These are phyloP conservation scores for Aspergillus caelatus DNA, from an alignment of 2,329 filamentous ascomycete genomes.

Conservation along the genomic window DNA sequence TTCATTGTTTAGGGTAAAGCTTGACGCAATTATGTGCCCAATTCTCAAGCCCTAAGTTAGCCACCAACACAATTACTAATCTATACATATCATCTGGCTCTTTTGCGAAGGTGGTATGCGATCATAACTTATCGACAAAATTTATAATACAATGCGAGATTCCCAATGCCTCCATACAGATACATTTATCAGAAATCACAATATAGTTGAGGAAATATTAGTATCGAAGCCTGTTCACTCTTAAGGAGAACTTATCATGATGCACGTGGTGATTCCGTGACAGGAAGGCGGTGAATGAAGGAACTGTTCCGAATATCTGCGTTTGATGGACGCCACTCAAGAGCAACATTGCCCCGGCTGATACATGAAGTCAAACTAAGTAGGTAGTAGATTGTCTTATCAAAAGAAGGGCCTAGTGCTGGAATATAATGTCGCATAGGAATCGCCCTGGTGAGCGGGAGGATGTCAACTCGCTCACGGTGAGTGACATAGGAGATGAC, in stretches of 20 bases:
- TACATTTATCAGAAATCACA: neutral
- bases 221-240: neutral
- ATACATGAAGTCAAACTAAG: neutral
- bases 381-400: neutral
- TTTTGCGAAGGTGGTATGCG: neutral
- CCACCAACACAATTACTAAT: neutral
- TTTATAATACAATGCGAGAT: neutral
- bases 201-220: neutral
- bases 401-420: neutral
- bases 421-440: neutral
- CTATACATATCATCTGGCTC: neutral
- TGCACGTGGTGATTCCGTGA: neutral
- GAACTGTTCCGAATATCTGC: neutral
- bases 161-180: neutral
- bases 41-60: neutral
- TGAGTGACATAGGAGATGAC: neutral
- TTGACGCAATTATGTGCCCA: no score
- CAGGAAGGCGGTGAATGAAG: neutral
- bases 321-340: neutral
- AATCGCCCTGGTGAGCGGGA: neutral
- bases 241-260: neutral
- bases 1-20: no score
- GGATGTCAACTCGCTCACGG: neutral
- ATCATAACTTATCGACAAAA: neutral
- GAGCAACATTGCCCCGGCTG: neutral